phyloP scores from a whole-genome alignment of 1,284 basidiomycete genomes.

The Sporisorium exsertum region DNA sequence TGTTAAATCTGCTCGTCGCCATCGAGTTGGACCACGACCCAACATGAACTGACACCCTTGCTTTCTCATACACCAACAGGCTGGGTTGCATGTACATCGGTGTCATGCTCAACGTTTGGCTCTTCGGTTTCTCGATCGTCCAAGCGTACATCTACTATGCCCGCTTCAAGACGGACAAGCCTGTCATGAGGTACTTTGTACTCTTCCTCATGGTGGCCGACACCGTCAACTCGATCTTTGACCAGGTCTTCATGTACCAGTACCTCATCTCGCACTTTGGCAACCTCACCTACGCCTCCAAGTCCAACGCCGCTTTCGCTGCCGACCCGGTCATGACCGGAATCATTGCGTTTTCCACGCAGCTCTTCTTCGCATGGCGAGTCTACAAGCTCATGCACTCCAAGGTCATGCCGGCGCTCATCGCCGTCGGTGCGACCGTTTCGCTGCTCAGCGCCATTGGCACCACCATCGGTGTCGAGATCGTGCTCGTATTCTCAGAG shows the following conservation, averaged over 20 bases:
- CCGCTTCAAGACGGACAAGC: conserved; percentile 59
- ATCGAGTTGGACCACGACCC: not conserved
- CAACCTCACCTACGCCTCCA: conserved; percentile 45
- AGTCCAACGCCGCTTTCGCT: conserved; percentile 49
- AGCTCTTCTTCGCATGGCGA: conserved; percentile 66
- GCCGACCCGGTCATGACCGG: conserved; percentile 60
- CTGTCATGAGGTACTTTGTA: conserved; percentile 56
- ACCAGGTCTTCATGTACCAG: conserved; percentile 60
- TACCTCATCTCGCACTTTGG: conserved; percentile 63
- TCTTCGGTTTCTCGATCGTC: conserved; percentile 61
- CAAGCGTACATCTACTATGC: conserved; percentile 62
- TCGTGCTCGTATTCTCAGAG: conserved; percentile 47
- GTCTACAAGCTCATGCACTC: conserved; percentile 60
- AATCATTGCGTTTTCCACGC: conserved; percentile 59
- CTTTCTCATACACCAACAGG: conserved; percentile 7
- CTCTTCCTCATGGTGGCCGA: conserved; percentile 57
- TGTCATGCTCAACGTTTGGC: conserved; percentile 60
- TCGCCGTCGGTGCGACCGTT: conserved; percentile 34
- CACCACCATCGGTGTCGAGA: conserved; percentile 60
- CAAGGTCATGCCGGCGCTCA: conserved; percentile 51
- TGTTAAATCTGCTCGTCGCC: not conserved
- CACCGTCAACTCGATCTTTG: conserved; percentile 52
- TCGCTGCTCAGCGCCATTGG: conserved; percentile 58
- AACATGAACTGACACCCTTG: not conserved
- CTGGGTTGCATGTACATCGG: conserved; percentile 64